Evolutionary conservation across 768 basidiomycete genomes (phyloP).

Genomic region (Phaeotremella skinneri): DNA sequence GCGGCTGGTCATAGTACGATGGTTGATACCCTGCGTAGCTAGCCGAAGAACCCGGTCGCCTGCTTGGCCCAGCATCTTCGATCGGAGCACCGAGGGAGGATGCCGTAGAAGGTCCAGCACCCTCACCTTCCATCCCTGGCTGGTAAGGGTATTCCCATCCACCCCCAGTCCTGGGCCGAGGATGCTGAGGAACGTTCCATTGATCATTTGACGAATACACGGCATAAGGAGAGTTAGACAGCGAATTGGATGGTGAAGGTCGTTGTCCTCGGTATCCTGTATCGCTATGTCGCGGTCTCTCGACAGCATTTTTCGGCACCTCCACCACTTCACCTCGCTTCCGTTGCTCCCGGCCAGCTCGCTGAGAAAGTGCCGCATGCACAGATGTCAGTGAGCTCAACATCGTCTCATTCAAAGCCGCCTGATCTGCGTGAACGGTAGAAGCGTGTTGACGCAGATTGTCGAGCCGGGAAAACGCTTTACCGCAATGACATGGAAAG

Average conservation of each 20-base stretch:
- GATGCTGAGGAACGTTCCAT: slow-evolving; percentile 15
- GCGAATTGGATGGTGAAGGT: background rate
- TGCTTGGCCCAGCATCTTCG: slow-evolving; percentile 32
- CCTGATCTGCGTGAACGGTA: slow-evolving; percentile 92
- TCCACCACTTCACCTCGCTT: slow-evolving; percentile 50
- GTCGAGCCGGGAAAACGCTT: slow-evolving; percentile 93
- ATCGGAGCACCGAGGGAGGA: slow-evolving; percentile 11
- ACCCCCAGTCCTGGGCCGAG: slow-evolving; percentile 32
- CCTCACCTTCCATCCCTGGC: slow-evolving; percentile 4
- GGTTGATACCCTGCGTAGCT: slow-evolving; percentile 18
- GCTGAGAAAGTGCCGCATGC: slow-evolving; percentile 46
- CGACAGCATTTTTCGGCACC: slow-evolving; percentile 46
- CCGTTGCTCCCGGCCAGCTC: slow-evolving; percentile 48
- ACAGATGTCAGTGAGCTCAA: slow-evolving; percentile 46
- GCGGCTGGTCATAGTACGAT: slow-evolving; percentile 26
- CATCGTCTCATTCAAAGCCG: slow-evolving; percentile 46
- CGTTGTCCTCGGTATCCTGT: slow-evolving; percentile 19
- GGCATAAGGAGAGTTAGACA: slow-evolving; percentile 24
- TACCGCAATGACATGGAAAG: slow-evolving; percentile 91
- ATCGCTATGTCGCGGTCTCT: slow-evolving; percentile 39
- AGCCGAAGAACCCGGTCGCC: slow-evolving; percentile 35
- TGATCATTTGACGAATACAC: slow-evolving; percentile 21
- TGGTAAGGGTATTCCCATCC: slow-evolving; percentile 37
- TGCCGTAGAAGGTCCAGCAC: background rate
- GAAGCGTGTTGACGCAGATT: slow-evolving; percentile 96